Percentiles rank a stretch among this genome's conserved stretches.
Evolutionary conservation across 1,139 yeast species (phyloP).

Genomic region (Protomyces inouyei): DNA sequence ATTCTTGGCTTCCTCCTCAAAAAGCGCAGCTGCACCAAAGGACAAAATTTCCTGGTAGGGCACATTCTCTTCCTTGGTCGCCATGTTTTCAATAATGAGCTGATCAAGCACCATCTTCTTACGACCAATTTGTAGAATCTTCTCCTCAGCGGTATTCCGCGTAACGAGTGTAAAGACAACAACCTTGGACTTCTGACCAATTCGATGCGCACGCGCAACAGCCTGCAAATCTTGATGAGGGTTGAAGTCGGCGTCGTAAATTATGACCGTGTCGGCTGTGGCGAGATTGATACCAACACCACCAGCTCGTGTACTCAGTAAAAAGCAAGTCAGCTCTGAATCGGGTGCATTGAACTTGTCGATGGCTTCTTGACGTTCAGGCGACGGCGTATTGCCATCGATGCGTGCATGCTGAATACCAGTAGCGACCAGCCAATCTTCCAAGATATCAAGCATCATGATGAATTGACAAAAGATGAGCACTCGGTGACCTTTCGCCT

Average conservation of each 20-base stretch:
- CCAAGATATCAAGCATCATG: conserved; percentile 85
- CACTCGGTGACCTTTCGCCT: conserved; percentile 70
- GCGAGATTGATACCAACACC: conserved; percentile 77
- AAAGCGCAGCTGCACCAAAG: conserved; percentile 32
- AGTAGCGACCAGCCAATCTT: conserved; percentile 64
- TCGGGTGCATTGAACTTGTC: conserved; percentile 65
- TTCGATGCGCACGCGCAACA: conserved; percentile 85
- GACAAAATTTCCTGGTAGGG: conserved; percentile 31
- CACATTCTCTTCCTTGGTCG: conserved; percentile 27
- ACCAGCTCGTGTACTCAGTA: conserved; percentile 83
- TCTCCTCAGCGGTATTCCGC: conserved; percentile 72
- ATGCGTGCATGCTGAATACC: conserved; percentile 61
- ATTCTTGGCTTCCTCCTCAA: conserved; percentile 30
- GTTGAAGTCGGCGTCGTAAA: conserved; percentile 86
- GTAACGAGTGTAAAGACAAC: conserved; percentile 74
- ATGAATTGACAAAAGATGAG: conserved; percentile 84
- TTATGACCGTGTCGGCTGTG: conserved; percentile 82
- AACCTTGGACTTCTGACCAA: conserved; percentile 84
- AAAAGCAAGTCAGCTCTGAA: conserved; percentile 70
- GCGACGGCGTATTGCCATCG: conserved; percentile 74
- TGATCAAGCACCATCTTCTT: conserved; percentile 82
- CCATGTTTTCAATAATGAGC: conserved; percentile 53
- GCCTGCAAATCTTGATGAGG: conserved; percentile 92
- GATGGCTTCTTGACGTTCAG: conserved; percentile 67
- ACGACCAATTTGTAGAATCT: conserved; percentile 74